Evolutionary conservation across 2,329 filamentous ascomycete species (phyloP).

Genomic region (Trichothecium roseum): DNA sequence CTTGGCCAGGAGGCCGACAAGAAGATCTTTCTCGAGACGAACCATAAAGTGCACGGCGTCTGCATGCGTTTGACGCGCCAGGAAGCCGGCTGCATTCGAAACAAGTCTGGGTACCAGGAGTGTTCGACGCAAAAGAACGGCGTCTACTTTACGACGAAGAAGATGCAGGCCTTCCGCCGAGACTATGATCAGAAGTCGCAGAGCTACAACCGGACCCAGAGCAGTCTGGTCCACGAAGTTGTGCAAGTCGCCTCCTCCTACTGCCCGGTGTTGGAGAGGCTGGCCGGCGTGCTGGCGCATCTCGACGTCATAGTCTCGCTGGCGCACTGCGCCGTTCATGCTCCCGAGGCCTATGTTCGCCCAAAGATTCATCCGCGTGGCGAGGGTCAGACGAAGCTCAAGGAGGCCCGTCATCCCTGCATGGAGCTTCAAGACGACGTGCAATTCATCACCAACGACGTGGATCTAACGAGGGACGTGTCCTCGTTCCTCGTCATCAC

Average conservation of each 20-base stretch:
- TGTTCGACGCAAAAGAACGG: conserved; percentile 98
- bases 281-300: conserved; percentile 82
- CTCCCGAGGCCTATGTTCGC: conserved; percentile 81
- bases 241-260: conserved; percentile 91
- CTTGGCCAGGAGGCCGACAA: conserved; percentile 91
- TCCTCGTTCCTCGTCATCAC: conserved; percentile 96
- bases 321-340: conserved; percentile 86
- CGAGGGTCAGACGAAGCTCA: conserved; percentile 78
- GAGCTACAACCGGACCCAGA: conserved; percentile 92
- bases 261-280: conserved; percentile 79
- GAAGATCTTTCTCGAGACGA: conserved; percentile 87
- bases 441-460: conserved; percentile 97
- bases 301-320: conserved; percentile 92
- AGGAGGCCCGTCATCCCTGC: conserved; percentile 89
- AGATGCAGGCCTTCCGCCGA: conserved; percentile 67
- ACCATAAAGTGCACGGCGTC: conserved; percentile 91
- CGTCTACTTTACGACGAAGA: conserved; percentile 90
- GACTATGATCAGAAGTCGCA: conserved; percentile 91
- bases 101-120: conserved; percentile 82
- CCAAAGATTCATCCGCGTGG: conserved; percentile 86
- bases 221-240: conserved; percentile 82
- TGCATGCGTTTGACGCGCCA: conserved; percentile 88
- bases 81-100: conserved; percentile 87
- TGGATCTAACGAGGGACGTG: conserved; percentile 63
- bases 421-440: conserved; percentile 99